Conservation (phyloP, 73 alveolate species). For the Symbiodinium natans region DNA sequence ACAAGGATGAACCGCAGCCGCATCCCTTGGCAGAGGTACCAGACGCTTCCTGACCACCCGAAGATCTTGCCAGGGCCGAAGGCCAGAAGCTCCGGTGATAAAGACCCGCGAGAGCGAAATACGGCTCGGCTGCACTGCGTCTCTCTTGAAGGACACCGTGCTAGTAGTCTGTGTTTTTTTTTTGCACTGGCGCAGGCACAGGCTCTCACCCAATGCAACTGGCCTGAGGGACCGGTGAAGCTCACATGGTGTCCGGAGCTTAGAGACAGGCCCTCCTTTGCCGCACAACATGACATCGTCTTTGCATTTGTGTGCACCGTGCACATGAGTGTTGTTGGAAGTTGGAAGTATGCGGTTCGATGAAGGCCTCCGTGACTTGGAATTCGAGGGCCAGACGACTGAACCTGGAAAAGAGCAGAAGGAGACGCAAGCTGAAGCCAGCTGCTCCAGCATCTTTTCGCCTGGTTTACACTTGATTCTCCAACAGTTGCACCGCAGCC, state of each 20-base stretch:
- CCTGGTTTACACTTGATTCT: too few relatives aligned
- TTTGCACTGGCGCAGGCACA: neutral
- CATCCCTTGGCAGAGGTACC: neutral
- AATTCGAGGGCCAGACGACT: conserved; percentile 9
- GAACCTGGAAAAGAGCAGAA: neutral
- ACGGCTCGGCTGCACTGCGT: too few relatives aligned
- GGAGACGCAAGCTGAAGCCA: too few relatives aligned
- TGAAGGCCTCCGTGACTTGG: neutral
- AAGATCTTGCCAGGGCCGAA: conserved; percentile 1
- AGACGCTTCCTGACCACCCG: neutral
- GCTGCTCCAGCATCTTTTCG: too few relatives aligned
- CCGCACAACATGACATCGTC: too few relatives aligned
- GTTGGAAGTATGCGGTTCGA: neutral
- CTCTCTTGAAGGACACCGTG: too few relatives aligned
- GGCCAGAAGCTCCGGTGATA: neutral
- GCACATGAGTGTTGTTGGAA: neutral
- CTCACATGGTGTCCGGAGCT: neutral
- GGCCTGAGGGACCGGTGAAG: neutral
- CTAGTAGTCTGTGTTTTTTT: neutral
- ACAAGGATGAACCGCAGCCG: neutral
- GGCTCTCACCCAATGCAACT: conserved; percentile 27
- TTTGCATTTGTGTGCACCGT: too few relatives aligned
- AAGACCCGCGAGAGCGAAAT: too few relatives aligned
- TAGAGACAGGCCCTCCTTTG: neutral
- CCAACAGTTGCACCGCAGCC: too few relatives aligned